Percentiles rank a stretch among this genome's conserved stretches.
These are phyloP conservation scores for Penicillium sp. DNA, from an alignment of 2,329 filamentous ascomycete species.

Conservation along the genomic window DNA sequence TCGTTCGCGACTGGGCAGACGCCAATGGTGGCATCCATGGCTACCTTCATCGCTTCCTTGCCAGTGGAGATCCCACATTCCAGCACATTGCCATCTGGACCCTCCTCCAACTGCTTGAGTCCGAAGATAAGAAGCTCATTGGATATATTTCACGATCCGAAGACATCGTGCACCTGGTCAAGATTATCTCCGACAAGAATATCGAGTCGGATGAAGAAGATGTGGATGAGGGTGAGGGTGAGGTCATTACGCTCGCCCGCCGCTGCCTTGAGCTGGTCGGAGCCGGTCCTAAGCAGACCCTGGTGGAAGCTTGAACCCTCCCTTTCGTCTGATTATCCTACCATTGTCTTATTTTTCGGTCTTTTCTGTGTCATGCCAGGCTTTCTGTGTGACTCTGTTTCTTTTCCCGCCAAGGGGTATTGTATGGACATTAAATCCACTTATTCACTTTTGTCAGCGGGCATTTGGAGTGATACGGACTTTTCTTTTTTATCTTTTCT, in stretches of 20 bases:
- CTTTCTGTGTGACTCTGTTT: slow-evolving; percentile 7
- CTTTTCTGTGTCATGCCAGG: slow-evolving; percentile 11
- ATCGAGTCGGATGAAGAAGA: slow-evolving; percentile 83
- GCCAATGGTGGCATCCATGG: slow-evolving; percentile 93
- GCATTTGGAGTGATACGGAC: slow-evolving; percentile 34
- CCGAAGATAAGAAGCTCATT: slow-evolving; percentile 86
- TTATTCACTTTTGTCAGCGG: slow-evolving; percentile 30
- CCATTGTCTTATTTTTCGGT: slow-evolving; percentile 13
- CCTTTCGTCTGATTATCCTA: neutral
- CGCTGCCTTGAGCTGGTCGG: slow-evolving; percentile 84
- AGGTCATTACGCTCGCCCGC: slow-evolving; percentile 87
- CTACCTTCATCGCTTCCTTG: slow-evolving; percentile 88
- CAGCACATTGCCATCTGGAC: slow-evolving; percentile 99
- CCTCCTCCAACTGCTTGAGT: slow-evolving; percentile 88
- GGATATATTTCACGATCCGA: slow-evolving; percentile 84
- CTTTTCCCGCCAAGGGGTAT: slow-evolving; percentile 25
- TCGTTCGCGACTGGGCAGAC: slow-evolving; percentile 89
- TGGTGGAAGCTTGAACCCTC: slow-evolving; percentile 68
- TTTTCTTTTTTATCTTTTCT: slow-evolving; percentile 11
- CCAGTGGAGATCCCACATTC: slow-evolving; percentile 93
- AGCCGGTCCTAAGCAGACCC: slow-evolving; percentile 69
- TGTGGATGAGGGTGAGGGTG: slow-evolving; percentile 85
- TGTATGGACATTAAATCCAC: slow-evolving; percentile 34
- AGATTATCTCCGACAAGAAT: slow-evolving; percentile 82
- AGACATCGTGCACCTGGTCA: slow-evolving; percentile 88